phyloP scores from a whole-genome alignment of 768 basidiomycete genomes.

The Mrakia frigida region DNA sequence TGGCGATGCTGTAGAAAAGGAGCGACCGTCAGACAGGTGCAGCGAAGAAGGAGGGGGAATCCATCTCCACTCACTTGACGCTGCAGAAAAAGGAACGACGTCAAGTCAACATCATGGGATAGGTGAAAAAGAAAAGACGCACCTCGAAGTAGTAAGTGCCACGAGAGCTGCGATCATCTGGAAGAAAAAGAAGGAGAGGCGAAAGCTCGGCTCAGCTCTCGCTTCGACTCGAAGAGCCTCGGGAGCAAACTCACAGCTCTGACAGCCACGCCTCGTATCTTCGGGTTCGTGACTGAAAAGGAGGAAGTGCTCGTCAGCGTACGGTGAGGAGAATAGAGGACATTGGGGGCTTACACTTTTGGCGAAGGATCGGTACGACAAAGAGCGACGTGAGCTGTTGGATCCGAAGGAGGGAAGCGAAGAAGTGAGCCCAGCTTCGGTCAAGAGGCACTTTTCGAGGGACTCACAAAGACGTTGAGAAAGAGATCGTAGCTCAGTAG shows the following conservation, averaged over 20 bases:
- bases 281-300: neutral
- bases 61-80: neutral
- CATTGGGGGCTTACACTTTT: neutral
- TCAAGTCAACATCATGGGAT: neutral
- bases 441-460: neutral
- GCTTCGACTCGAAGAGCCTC: neutral
- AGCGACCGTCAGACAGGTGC: neutral
- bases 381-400: neutral
- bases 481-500: neutral
- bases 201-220: neutral
- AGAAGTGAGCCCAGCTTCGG: neutral
- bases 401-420: neutral
- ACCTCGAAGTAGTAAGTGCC: neutral
- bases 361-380: neutral
- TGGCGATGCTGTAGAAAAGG: neutral
- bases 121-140: neutral
- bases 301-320: too few relatives aligned
- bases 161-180: neutral
- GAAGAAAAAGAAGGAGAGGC: too few relatives aligned
- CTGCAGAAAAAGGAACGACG: neutral
- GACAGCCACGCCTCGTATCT: neutral
- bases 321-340: neutral
- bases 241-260: neutral
- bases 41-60: neutral
- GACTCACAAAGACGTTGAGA: neutral